These are phyloP conservation scores for Caryopteris hybrid DNA, from an alignment of 305 asterid species.

Conservation along the genomic window DNA sequence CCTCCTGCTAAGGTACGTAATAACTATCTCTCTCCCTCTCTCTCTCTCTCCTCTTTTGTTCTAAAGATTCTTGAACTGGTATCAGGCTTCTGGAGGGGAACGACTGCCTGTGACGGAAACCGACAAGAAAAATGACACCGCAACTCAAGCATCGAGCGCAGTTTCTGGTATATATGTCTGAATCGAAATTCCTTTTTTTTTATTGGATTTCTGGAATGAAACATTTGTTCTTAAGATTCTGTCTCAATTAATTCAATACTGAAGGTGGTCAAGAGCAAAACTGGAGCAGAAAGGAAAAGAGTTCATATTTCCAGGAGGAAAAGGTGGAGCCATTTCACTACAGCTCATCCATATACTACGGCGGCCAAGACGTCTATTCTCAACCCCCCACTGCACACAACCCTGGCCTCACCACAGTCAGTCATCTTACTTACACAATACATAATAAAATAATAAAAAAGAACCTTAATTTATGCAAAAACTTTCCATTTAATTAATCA, in stretches of 20 bases:
- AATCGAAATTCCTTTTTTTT: too few relatives aligned
- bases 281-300: slow-evolving; percentile 25
- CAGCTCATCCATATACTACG: slow-evolving; percentile 84
- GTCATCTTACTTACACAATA: slow-evolving; percentile 20
- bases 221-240: too few relatives aligned
- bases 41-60: too few relatives aligned
- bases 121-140: slow-evolving; percentile 37
- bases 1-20: slow-evolving; percentile 46
- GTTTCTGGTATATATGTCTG: too few relatives aligned
- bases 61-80: neutral
- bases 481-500: too few relatives aligned
- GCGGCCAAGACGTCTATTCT: slow-evolving; percentile 71
- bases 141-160: slow-evolving; percentile 28
- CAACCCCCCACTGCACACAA: slow-evolving; percentile 43
- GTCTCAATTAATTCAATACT: neutral
- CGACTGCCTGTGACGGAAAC: slow-evolving; percentile 19
- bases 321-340: slow-evolving; percentile 53
- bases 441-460: too few relatives aligned
- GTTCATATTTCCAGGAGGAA: slow-evolving; percentile 39
- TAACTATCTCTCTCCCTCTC: neutral
- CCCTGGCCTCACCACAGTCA: slow-evolving; percentile 39
- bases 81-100: slow-evolving; percentile 32
- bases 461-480: too few relatives aligned
- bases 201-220: too few relatives aligned
- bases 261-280: slow-evolving; percentile 22